Percentiles rank a stretch among this genome's conserved stretches.
phyloP scores from a whole-genome alignment of 192 early-diverging fungal genomes.

The Linderina pennispora region DNA sequence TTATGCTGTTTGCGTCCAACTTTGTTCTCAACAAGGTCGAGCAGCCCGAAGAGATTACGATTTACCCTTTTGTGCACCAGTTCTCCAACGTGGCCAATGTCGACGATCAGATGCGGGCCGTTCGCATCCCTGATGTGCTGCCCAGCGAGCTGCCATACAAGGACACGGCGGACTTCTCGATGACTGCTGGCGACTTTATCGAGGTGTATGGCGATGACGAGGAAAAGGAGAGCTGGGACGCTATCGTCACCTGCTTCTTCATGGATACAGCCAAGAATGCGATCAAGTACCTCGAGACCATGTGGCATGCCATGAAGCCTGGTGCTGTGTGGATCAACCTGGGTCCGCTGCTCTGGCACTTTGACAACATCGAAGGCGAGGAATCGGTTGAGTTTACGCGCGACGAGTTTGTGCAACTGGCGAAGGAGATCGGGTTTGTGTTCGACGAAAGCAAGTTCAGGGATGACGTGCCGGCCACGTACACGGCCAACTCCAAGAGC shows the following conservation, averaged over 20 bases:
- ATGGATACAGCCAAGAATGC: constrained; percentile 96
- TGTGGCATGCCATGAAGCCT: constrained; percentile 69
- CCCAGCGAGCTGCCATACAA: constrained; percentile 45
- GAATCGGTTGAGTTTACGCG: constrained; percentile 82
- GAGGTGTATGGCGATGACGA: constrained; percentile 75
- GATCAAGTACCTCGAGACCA: constrained; percentile 78
- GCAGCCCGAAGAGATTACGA: constrained; percentile 52
- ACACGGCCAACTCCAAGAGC: constrained; percentile 65
- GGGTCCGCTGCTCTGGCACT: constrained; percentile 91
- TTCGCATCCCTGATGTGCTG: constrained; percentile 80
- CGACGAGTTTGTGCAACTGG: constrained; percentile 68
- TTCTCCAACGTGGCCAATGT: constrained; percentile 71
- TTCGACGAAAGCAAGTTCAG: constrained; percentile 57
- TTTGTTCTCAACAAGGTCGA: constrained; percentile 85
- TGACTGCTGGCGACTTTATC: constrained; percentile 96
- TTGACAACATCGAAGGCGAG: constrained; percentile 77
- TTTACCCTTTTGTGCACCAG: constrained; percentile 91
- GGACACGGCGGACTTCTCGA: constrained; percentile 72
- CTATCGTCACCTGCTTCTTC: constrained; percentile 93
- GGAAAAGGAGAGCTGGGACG: constrained; percentile 73
- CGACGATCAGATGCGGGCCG: constrained; percentile 58
- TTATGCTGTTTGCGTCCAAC: constrained; percentile 92
- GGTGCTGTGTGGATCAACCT: constrained; percentile 83
- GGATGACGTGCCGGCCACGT: constrained; percentile 55
- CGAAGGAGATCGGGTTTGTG: constrained; percentile 61